Evolutionary conservation across 768 basidiomycete species (phyloP), one percentile per base, ranked within the genome.

Genomic region (Suillus decipiens): DNA sequence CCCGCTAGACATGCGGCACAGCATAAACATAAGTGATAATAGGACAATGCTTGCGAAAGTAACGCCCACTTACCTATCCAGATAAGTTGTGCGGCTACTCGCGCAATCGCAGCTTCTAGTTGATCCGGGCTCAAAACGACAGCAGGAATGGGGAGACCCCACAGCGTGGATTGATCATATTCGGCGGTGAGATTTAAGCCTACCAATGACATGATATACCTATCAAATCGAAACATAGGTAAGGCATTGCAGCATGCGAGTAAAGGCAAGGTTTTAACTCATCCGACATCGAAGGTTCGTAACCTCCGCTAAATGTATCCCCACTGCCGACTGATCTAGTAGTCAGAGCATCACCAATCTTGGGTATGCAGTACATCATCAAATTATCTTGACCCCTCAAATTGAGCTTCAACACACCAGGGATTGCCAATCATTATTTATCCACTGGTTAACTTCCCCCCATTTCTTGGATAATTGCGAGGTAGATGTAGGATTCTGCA

Each of bases 121-220:
- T 4, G 14, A 42, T 10, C 33, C 4, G 22, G 39, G n/a, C 19
- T 33, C n/a, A 60, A 28, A 10, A 24, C 9, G 11, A 24, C 8
- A 22, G 10, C 36, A 2, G 61, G 9, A 2, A 19, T 1, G 3
- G 60, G 34, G 12, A 5, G 10, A n/a, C 19, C 10, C 5, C 0
- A 19, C 33, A n/a, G 15, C 39, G 15, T 15, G 31, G 0, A 10
- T 33, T 33, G 17, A 3, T 0, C 5, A 12, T n/a, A 22, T 8
- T 55, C n/a, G 3, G 53, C 8, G 1, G 7, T 24, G 34, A 61
- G 45, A 36, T 56, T 37, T 19, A n/a, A 54, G 15, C 34, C 51
- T 17, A 56, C 4, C 24, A 55, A 50, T 54, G 60, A 11, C 50
- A 61, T 61, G 19, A 61, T 57, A 19, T 56, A 61, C 22, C 60